Base-by-base conservation (phyloP, 352 stramenopile genomes). In the Pythium phragmitis region DNA sequence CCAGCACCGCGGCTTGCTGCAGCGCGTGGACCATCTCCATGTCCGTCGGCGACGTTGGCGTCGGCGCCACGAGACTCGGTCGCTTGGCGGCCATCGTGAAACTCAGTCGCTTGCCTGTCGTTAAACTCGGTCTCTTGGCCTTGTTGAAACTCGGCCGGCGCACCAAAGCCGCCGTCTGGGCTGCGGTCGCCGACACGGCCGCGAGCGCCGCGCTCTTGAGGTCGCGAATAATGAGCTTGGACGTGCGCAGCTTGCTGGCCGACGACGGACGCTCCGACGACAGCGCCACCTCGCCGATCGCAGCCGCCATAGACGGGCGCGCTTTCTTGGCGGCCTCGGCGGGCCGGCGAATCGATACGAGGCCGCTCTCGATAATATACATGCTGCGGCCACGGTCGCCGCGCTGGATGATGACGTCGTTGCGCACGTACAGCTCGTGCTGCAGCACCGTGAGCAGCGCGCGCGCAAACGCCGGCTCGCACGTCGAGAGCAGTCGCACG, bases 361-460 rank as follows among this genome's bases (percentile, higher is more conserved):
- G 77, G 3, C 76, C 76, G 4, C 61, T 75, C 65, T 85, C 74
- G 34, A 85, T 85, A 57, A 85, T 80, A 65, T 80, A 85, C 59
- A 85, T 63, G 45, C 62, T 80, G 14, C 74, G 68, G 0, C 74
- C 66, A 34, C 67, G 73, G 50, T 85, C 76, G 8, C 74, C 76
- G 17, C 70, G 65, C 45, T 79, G 76, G 21, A 80, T 74, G 45
- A 85, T 74, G 34, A 82, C 74, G 63, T 80, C 76, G 43, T 80
- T 79, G 54, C 69, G 74, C 14, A 85, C 76, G 33, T 75, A 85
- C 49, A 85, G 61, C 50, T 85, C 74, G 53, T 75, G 71, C 53
- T 76, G 59, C 5, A 82, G 67, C 46, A 73, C 51, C 1, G 64
- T 60, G 47, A 85, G 52, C 34, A 85, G 57, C 13, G 65, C 74